Evolutionary conservation across 2,329 filamentous ascomycete genomes (phyloP).

Genomic region (Neopestalotiopsis sp.): DNA sequence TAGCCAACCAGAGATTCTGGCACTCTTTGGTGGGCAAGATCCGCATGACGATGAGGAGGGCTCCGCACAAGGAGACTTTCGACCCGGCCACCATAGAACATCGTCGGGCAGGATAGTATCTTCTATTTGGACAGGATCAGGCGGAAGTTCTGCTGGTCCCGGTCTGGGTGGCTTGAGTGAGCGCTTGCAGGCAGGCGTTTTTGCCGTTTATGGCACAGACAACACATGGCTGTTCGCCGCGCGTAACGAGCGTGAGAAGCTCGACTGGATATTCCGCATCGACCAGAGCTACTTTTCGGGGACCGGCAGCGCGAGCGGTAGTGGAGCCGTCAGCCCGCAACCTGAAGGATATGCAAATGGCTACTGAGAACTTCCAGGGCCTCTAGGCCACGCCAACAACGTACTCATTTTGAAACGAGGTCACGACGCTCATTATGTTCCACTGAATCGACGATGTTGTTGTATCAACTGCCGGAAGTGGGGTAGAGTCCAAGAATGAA

Average conservation of each 20-base stretch:
- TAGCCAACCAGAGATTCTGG: slow-evolving; percentile 85
- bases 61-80: slow-evolving; percentile 39
- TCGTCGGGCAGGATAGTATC: slow-evolving; percentile 59
- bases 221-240: slow-evolving; percentile 96
- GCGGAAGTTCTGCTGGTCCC: slow-evolving; percentile 39
- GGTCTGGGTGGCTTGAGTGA: slow-evolving; percentile 61
- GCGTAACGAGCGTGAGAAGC: slow-evolving; percentile 86
- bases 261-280: slow-evolving; percentile 95
- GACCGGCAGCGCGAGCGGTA: slow-evolving; percentile 46
- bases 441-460: neutral
- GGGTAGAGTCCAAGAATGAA: neutral
- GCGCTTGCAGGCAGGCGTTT: slow-evolving; percentile 74
- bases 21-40: slow-evolving; percentile 58
- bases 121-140: slow-evolving; percentile 58
- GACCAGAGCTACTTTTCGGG: slow-evolving; percentile 75
- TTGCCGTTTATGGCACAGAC: slow-evolving; percentile 91
- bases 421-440: slow-evolving; percentile 10
- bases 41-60: slow-evolving; percentile 21
- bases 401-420: slow-evolving; percentile 1
- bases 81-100: slow-evolving; percentile 53
- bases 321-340: slow-evolving; percentile 43
- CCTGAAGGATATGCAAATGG: slow-evolving; percentile 29
- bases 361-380: slow-evolving; percentile 13
- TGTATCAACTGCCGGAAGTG: neutral
- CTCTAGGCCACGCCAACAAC: neutral